Conservation (phyloP, 108 stramenopile genomes). For the Halocafeteria seosinensis region DNA sequence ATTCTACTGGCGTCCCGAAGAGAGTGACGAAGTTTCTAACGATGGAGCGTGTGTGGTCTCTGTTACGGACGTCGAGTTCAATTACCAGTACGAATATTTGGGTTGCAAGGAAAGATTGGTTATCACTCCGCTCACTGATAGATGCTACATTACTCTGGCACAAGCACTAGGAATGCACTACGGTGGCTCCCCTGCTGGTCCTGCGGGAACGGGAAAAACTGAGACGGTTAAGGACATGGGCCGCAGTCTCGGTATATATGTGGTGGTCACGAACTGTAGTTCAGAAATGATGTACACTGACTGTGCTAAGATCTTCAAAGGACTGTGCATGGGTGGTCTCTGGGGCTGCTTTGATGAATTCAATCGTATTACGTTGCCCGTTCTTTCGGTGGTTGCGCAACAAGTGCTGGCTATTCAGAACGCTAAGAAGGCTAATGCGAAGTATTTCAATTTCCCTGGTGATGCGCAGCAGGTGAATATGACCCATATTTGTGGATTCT, state of each 20-base stretch:
- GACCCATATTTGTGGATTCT: slow-evolving; percentile 62
- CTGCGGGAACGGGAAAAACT: slow-evolving; percentile 72
- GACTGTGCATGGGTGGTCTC: slow-evolving; percentile 62
- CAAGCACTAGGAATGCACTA: slow-evolving; percentile 79
- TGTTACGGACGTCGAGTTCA: slow-evolving; percentile 67
- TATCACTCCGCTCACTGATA: slow-evolving; percentile 69
- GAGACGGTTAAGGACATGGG: slow-evolving; percentile 65
- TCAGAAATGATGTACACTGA: slow-evolving; percentile 74
- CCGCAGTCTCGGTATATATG: slow-evolving; percentile 64
- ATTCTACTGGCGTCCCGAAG: slow-evolving; percentile 68
- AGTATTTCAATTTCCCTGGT: slow-evolving; percentile 65
- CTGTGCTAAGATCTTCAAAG: slow-evolving; percentile 81
- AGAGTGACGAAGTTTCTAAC: slow-evolving; percentile 46
- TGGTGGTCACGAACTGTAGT: slow-evolving; percentile 73
- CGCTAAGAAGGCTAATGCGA: slow-evolving; percentile 57
- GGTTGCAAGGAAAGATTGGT: slow-evolving; percentile 76
- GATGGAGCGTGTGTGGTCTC: slow-evolving; percentile 58
- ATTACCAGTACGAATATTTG: slow-evolving; percentile 76
- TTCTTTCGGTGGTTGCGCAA: slow-evolving; percentile 73
- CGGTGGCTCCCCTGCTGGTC: slow-evolving; percentile 75
- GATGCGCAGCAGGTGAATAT: slow-evolving; percentile 41
- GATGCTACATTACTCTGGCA: slow-evolving; percentile 74
- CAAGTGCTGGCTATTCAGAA: slow-evolving; percentile 70
- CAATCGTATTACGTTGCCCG: slow-evolving; percentile 71
- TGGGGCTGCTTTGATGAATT: slow-evolving; percentile 88